Conservation (phyloP, 208 protist species). For the Trypanosomatidae sp. region DNA sequence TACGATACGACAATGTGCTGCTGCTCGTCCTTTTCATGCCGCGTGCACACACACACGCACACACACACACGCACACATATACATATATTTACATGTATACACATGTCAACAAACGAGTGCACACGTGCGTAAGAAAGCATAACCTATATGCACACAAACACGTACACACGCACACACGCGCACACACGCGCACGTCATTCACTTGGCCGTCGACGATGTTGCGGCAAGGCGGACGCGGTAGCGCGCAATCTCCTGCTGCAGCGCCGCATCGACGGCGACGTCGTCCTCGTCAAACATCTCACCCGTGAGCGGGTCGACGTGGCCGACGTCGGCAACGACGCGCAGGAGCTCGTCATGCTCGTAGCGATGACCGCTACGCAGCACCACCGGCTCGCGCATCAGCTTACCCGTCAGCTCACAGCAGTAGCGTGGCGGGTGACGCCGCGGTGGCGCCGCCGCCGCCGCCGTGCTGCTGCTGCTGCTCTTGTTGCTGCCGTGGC, state of each 20-base stretch:
- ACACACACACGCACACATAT: neutral
- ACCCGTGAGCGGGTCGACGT: conserved; percentile 71
- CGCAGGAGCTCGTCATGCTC: conserved; percentile 68
- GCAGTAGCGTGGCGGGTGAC: conserved; percentile 54
- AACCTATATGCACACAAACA: neutral
- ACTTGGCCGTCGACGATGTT: too few species aligned
- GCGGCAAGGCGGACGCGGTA: conserved; percentile 55
- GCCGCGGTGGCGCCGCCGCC: conserved; percentile 2
- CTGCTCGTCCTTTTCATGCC: too few species aligned
- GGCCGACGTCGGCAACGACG: conserved; percentile 65
- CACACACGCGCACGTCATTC: too few species aligned
- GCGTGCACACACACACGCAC: too few species aligned
- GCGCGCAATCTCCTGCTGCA: conserved; percentile 78
- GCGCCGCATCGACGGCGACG: conserved; percentile 36
- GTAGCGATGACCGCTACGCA: conserved; percentile 62
- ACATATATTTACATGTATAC: neutral
- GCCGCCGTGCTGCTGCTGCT: neutral
- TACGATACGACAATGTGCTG: too few species aligned
- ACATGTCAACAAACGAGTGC: conserved; percentile 2
- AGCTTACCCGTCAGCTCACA: conserved; percentile 77
- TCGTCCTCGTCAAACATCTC: conserved; percentile 53
- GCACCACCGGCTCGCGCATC: conserved; percentile 80
- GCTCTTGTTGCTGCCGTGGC: neutral
- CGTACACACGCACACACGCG: too few species aligned
- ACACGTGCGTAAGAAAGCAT: too few species aligned